Base-by-base conservation (phyloP, 2,329 filamentous ascomycete genomes). In the Fusarium sp. region DNA sequence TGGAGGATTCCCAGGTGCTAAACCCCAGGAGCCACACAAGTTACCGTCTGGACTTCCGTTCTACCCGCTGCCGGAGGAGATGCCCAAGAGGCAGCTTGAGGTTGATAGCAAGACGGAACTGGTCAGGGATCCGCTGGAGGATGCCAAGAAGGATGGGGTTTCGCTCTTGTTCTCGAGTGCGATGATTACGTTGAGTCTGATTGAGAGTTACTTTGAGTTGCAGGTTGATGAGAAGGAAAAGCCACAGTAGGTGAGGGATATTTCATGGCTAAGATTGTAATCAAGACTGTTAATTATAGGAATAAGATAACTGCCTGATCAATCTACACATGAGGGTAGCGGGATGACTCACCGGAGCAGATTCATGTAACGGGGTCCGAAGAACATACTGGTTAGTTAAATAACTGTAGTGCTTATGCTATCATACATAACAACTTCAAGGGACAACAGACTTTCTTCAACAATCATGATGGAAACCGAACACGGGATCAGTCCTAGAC, bases 151-250 rank as follows among this genome's bases (percentile, higher is more conserved):
- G 21, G 28, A 15, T 6, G 42, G 26, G 18, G 18, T 28, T 16
- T 52, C 55, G 11, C 39, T 58, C 9, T 11, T 58, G 11, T 58
- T 58, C 11, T 38, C 56, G 5, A 58, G 49, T n/a, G 56, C 56
- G 3, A 58, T 58, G 56, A 55, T 58, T 2, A 43, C 50, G 4
- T 16, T 59, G 24, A 59, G 57, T 3, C 18, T 59, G 57, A 59
- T 59, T 38, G 57, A 59, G 50, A 59, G 57, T 46, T 59, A 57
- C 28, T 38, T 59, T 2, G 37, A 57, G 31, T 6, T 59, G 26
- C 20, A 57, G 9, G 23, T 41, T 3, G 54, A 57, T 0, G 35
- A 4, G 6, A 53, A 57, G n/a, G 33, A 33, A 4, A 52, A 43
- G 12, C 26, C 48, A 9, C 33, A 28, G 33, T 50, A 16, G 29